Evolutionary conservation across 108 stramenopile genomes (phyloP).

Genomic region (Asterionellopsis glacialis): DNA sequence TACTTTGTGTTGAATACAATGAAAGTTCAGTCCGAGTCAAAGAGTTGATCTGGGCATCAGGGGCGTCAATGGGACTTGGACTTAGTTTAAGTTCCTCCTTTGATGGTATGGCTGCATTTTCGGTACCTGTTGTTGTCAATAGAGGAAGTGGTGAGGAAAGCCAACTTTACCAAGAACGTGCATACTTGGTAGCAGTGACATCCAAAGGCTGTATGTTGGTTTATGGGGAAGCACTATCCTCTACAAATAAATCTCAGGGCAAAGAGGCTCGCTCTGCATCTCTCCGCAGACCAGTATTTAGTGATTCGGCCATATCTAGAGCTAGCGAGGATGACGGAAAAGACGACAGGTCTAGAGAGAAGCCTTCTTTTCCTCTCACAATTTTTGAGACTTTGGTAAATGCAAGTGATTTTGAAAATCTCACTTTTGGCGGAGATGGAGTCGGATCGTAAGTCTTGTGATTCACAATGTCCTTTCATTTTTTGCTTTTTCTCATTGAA

Average conservation of each 20-base stretch:
- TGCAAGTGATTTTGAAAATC: slow-evolving; percentile 40
- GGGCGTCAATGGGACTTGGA: slow-evolving; percentile 28
- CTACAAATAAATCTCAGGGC: neutral
- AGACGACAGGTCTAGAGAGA: neutral
- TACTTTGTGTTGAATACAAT: slow-evolving; percentile 67
- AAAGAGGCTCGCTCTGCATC: neutral
- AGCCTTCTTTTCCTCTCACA: slow-evolving; percentile 30
- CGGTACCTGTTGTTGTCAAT: slow-evolving; percentile 27
- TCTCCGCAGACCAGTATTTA: neutral
- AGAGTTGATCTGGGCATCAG: slow-evolving; percentile 49
- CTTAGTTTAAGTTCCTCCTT: slow-evolving; percentile 35
- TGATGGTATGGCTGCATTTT: slow-evolving; percentile 57
- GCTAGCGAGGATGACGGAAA: too few species aligned
- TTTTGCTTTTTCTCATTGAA: neutral
- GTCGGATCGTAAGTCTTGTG: slow-evolving; percentile 34
- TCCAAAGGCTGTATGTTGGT: slow-evolving; percentile 52
- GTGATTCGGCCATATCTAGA: neutral
- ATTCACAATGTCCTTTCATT: neutral
- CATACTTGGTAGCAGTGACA: slow-evolving; percentile 39
- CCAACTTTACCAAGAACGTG: slow-evolving; percentile 30
- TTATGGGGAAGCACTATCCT: slow-evolving; percentile 47
- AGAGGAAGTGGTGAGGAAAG: slow-evolving; percentile 1
- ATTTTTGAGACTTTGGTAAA: slow-evolving; percentile 62
- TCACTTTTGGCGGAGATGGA: slow-evolving; percentile 47
- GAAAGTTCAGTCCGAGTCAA: slow-evolving; percentile 35